A percentile compares a stretch with the other conserved stretches of the same genome.
phyloP scores from a whole-genome alignment of 108 stramenopile species.

The Pseudonitzschia multiseries region DNA sequence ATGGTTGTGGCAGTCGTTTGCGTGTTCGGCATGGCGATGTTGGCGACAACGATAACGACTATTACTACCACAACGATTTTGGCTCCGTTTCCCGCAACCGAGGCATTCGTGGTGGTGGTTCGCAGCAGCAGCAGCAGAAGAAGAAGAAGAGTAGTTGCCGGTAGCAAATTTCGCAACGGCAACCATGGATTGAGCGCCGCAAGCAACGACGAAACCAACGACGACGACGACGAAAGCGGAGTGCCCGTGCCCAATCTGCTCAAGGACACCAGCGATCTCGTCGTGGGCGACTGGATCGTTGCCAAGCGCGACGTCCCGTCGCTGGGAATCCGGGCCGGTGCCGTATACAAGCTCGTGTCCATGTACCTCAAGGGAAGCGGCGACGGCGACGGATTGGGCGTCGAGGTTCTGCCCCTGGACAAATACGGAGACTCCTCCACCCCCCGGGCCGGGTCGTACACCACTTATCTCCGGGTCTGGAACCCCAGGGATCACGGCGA shows the following conservation, averaged over 20 bases:
- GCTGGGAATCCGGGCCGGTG: conserved; percentile 42
- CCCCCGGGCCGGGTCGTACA: not conserved
- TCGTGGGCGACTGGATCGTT: conserved; percentile 47
- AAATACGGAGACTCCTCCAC: not conserved
- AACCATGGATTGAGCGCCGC: no score
- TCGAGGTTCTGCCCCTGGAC: not conserved
- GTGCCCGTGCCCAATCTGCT: not conserved
- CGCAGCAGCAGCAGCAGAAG: no score
- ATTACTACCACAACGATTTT: no score
- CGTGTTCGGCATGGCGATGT: no score
- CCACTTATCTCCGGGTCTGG: conserved; percentile 16
- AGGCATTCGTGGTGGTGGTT: no score
- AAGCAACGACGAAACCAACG: not conserved
- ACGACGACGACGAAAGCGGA: no score
- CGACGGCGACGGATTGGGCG: not conserved
- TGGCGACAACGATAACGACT: not conserved
- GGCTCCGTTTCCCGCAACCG: no score
- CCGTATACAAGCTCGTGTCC: conserved; percentile 47
- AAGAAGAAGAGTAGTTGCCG: no score
- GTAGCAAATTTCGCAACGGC: no score
- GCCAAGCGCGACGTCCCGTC: conserved; percentile 44
- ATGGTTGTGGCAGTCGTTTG: no score
- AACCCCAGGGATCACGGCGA: conserved; percentile 4
- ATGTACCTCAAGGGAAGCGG: conserved; percentile 46
- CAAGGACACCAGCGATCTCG: conserved; percentile 25